Conservation (phyloP, 2,329 filamentous ascomycete genomes). For the Talaromyces sp. region DNA sequence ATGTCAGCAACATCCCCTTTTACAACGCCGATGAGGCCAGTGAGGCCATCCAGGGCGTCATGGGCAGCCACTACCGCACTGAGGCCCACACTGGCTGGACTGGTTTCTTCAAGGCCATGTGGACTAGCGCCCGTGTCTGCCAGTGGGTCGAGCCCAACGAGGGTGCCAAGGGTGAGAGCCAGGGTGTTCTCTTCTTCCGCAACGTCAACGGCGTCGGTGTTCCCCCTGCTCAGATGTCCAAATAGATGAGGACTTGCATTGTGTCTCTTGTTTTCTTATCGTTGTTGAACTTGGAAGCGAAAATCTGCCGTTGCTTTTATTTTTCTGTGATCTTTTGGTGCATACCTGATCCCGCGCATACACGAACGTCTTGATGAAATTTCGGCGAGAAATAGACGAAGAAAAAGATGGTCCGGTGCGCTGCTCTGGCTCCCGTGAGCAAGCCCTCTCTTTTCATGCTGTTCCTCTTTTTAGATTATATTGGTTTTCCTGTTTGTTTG, state of each 20-base stretch:
- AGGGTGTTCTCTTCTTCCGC: constrained; percentile 90
- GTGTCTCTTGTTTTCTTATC: constrained; percentile 4
- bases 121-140: constrained; percentile 79
- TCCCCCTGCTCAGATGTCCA: constrained; percentile 50
- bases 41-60: constrained; percentile 90
- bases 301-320: constrained; percentile 1
- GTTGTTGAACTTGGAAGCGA: constrained; percentile 8
- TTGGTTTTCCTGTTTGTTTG: constrained; percentile 3
- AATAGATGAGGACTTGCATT: constrained; percentile 28
- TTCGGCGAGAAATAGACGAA: constrained; percentile 15
- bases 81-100: constrained; percentile 74
- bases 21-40: constrained; percentile 94
- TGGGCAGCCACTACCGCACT: constrained; percentile 92
- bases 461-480: neutral
- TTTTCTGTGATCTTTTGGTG: constrained; percentile 7
- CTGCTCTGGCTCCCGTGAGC: neutral
- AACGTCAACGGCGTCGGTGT: constrained; percentile 87
- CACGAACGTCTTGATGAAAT: constrained; percentile 15
- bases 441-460: neutral
- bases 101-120: constrained; percentile 85
- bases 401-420: neutral
- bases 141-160: constrained; percentile 96
- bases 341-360: constrained; percentile 12
- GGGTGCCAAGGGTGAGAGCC: constrained; percentile 75
- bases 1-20: constrained; percentile 93